phyloP scores from a whole-genome alignment of 2,329 filamentous ascomycete species.

The Septoria petroselini region DNA sequence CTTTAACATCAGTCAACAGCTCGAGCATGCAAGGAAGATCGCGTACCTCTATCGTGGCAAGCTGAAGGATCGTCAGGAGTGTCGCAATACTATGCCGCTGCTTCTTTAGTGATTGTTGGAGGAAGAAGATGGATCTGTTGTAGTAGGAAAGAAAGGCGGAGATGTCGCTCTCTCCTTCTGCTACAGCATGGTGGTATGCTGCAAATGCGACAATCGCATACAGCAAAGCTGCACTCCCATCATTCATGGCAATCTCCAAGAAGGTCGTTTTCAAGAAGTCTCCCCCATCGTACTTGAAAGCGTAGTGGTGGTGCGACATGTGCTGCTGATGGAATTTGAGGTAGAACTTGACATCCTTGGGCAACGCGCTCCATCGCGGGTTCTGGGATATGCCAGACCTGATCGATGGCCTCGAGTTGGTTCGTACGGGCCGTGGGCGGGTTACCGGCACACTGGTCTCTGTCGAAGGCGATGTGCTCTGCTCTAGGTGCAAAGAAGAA shows the following conservation, averaged over 20 bases:
- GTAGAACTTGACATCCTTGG: constrained; percentile 70
- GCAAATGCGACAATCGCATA: constrained; percentile 86
- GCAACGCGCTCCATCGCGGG: constrained; percentile 33
- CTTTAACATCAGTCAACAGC: constrained; percentile 7
- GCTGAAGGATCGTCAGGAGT: constrained; percentile 80
- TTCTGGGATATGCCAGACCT: constrained; percentile 29
- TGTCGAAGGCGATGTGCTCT: constrained; percentile 52
- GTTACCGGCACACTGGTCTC: constrained; percentile 38
- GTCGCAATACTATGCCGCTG: constrained; percentile 71
- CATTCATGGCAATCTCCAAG: constrained; percentile 67
- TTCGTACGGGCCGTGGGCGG: constrained; percentile 24
- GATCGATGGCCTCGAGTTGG: constrained; percentile 25
- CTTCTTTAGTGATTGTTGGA: constrained; percentile 68
- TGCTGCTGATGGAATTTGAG: constrained; percentile 74
- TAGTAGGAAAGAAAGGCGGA: constrained; percentile 85
- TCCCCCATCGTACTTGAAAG: constrained; percentile 65
- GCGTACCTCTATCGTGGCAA: constrained; percentile 86
- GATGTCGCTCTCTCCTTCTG: constrained; percentile 67
- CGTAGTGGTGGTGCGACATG: constrained; percentile 79
- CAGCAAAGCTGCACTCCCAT: constrained; percentile 67
- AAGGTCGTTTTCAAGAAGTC: constrained; percentile 72
- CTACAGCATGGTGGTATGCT: constrained; percentile 77
- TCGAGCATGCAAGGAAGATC: constrained; percentile 6
- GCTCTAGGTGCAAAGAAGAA: constrained; percentile 40
- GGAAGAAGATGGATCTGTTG: constrained; percentile 75